Conservation (phyloP, 2,329 filamentous ascomycete species). For the Fusarium armeniacum region DNA sequence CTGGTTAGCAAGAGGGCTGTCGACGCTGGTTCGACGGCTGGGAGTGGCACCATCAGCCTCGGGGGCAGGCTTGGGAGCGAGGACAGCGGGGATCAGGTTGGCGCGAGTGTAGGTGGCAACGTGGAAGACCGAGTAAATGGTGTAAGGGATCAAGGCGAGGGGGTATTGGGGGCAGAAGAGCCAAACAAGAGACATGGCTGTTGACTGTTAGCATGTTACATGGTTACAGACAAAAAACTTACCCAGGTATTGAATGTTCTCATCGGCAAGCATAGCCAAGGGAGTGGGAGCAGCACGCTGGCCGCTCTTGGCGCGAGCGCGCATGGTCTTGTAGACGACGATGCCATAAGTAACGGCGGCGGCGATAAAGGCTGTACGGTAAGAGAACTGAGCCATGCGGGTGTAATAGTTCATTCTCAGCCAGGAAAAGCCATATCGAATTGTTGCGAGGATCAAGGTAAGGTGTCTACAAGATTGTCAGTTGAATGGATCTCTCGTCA, state of each 20-base stretch:
- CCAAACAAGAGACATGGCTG: constrained; percentile 96
- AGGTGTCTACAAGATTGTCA: constrained; percentile 71
- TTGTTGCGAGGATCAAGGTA: constrained; percentile 83
- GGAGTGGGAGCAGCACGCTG: constrained; percentile 71
- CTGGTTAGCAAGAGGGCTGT: constrained; percentile 78
- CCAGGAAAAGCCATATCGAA: constrained; percentile 88
- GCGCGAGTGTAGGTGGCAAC: constrained; percentile 96
- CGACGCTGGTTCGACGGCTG: constrained; percentile 59
- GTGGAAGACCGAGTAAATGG: constrained; percentile 98
- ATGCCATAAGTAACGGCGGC: constrained; percentile 96
- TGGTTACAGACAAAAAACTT: constrained; percentile 55
- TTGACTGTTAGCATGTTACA: constrained; percentile 21
- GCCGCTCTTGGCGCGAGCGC: constrained; percentile 83
- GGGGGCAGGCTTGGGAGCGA: constrained; percentile 71
- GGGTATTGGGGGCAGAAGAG: constrained; percentile 91
- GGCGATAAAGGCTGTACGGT: constrained; percentile 90
- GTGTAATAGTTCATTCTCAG: constrained; percentile 89
- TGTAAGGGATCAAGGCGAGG: constrained; percentile 91
- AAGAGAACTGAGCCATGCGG: constrained; percentile 82
- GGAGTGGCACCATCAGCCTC: constrained; percentile 68
- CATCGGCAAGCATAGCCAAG: constrained; percentile 81
- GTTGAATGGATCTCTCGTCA: too few species aligned
- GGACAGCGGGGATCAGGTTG: constrained; percentile 89
- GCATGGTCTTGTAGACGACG: constrained; percentile 97
- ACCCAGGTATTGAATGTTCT: constrained; percentile 99